Evolutionary conservation across 257 asterid species (phyloP), one percentile per base, ranked within the genome.

Genomic region (Gynochthodes officinalis): DNA sequence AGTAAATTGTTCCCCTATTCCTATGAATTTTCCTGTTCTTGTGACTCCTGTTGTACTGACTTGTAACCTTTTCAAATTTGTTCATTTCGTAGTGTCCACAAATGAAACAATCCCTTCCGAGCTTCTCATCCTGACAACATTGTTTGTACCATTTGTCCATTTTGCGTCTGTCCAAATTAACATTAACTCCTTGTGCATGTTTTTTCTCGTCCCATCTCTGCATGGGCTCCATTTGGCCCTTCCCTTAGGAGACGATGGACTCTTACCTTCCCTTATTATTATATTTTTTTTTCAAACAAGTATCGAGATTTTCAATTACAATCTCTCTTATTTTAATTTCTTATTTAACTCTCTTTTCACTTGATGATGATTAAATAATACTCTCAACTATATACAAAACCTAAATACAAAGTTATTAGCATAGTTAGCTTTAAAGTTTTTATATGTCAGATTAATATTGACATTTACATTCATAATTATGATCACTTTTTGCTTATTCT

Each of bases 181-280:
- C 60, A 42, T 71, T 33, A 62, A 62, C 69, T 27, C 32, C 53
- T 6, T 67, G 7, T 62, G 53, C 61, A 21, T 72, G 64, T 54
- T 46, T 76, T 60, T 49, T 71, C 49, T 57, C 62, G 46, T 58
- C 73, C 69, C 49, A 52, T 71, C 54, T 35, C 61, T 64, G 33
- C 76, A 70, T 80, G 73, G 83, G 70, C 69, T 43, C 69, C 77
- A 70, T 62, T 66, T 68, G 19, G 37, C 28, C 70, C 54, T 72
- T 25, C 69, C 27, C 11, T 53, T 35, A 14, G 37, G 28, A 65
- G 69, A 27, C 73, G 62, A 33, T 25, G n/a, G 37, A 6, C 42
- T 23, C 19, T 30, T 55, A 27, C 12, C 53, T 64, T 12, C 25
- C 21, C 35, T 70, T 39, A 14, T 30, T 2, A 15, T 7, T 40